Evolutionary conservation across 2,329 filamentous ascomycete species (phyloP), one percentile per base, ranked within the genome.

Genomic region (Endothia cerciana): DNA sequence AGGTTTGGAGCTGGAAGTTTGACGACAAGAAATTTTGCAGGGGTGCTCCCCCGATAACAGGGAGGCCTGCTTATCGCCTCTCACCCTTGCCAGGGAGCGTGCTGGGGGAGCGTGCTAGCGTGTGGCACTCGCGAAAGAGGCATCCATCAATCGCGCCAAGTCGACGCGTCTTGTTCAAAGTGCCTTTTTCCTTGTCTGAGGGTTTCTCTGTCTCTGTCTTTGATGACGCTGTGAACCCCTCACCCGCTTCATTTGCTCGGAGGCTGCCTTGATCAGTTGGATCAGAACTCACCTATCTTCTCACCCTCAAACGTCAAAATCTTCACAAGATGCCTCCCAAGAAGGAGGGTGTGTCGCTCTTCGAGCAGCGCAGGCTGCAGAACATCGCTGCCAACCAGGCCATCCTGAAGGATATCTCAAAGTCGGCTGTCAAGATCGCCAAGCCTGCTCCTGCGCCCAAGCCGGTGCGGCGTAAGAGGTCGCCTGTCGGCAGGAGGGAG

Each of bases 371-470:
- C 71, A 86, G 94, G 0, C 86, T 92, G 19, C 92, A 93, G 68
- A 97, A 97, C 71, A 96, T 97, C 49, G 92, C 90, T 0, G 89
- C 91, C 63, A 95, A 96, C 72, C 90, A 94, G 77, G 92, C 90
- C 0, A 75, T 97, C 0, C 79, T 97, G 0, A 91, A 91, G 67
- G 90, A 93, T 67, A 85, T 97, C 1, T 89, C 91, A 1, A 87
- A 87, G 2, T 85, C 90, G 0, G 88, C 92, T 0, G 90, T 90
- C 28, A 88, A 86, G 60, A 83, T 88, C n/a, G 80, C 61, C 0
- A 61, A 61, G 30, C 66, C 63, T 3, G 13, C 60, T 17, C 58
- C 60, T 1, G 19, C 57, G 1, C 61, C 66, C 15, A 64, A 58
- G 17, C 57, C 64, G n/a, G 70, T 82, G 0, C 73, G 78, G 28